Base-by-base conservation (phyloP, 2,329 filamentous ascomycete species). In the Mycosphaerella sp. region DNA sequence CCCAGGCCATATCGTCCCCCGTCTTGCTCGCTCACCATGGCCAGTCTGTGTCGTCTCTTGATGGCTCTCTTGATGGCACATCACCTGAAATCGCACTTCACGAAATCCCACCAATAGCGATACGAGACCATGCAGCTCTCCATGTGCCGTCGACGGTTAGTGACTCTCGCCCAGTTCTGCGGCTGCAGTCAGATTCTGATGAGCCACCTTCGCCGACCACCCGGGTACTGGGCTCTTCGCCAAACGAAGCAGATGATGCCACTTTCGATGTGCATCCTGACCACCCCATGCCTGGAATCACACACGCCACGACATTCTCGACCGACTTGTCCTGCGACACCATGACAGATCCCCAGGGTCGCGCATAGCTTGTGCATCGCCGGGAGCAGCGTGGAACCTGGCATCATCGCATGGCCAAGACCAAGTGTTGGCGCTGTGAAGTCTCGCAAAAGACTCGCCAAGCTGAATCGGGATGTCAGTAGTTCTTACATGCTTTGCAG, bases 401-500 rank as follows among this genome's bases (percentile, higher is more conserved):
- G 64, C 62, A 59, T 50, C 59, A 59, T 12, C 57, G 64, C 6
- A 65, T 65, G 60, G 45, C 45, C 32, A 55, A 56, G 38, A 65
- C 61, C 8, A 63, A 59, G 36, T 66, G 64, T 54, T 66, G 63
- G 64, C 55, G 60, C 10, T 66, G 64, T 47, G 62, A 60, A 23
- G 48, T 66, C 17, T 54, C 8, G 9, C 34, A 45, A 9, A 46
- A 47, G 23, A n/a, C 47, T 29, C 36, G 36, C 9, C n/a, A 47
- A 6, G 43, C 42, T 32, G 32, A n/a, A 42, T 46, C 44, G 41
- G 56, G 48, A 14, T 62, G 57, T 58, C 47, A 38, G 21, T 59
- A 53, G 42, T 17, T 62, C 12, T 34, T 45, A 42, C 21, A 48
- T 39, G 52, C 45, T 14, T 11, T 64, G 58, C 54, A 59, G 46